Evolutionary conservation across 2,329 filamentous ascomycete genomes (phyloP).

Genomic region (Capronia coronata): DNA sequence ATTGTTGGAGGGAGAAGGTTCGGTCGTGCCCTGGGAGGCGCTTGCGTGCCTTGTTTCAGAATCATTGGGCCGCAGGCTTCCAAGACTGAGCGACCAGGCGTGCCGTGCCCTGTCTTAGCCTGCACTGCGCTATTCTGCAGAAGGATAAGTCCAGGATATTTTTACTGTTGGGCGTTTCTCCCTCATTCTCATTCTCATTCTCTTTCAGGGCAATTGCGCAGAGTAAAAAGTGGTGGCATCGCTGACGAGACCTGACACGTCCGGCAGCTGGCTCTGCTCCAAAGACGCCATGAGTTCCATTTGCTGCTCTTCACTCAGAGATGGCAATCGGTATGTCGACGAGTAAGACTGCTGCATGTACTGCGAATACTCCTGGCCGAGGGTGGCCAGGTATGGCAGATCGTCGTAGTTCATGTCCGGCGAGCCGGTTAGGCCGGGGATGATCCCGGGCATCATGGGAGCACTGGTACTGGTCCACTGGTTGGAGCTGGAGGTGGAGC

Average conservation of each 20-base stretch:
- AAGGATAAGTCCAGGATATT: too few species aligned
- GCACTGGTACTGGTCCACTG: constrained; percentile 16
- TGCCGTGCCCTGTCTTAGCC: too few species aligned
- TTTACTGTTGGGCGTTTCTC: too few species aligned
- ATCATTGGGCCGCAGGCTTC: too few species aligned
- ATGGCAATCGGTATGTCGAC: constrained; percentile 55
- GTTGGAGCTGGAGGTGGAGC: too few species aligned
- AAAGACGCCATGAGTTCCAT: constrained; percentile 74
- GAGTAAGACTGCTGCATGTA: constrained; percentile 44
- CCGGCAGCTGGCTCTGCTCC: constrained; percentile 50
- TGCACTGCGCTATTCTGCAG: too few species aligned
- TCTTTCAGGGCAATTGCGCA: constrained; percentile 17
- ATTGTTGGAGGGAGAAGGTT: too few species aligned
- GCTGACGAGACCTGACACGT: constrained; percentile 38
- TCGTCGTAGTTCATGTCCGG: constrained; percentile 23
- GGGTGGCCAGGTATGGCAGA: constrained; percentile 38
- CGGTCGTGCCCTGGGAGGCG: too few species aligned
- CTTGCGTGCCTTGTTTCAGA: too few species aligned
- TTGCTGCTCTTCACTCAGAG: constrained; percentile 72
- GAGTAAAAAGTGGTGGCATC: constrained; percentile 40
- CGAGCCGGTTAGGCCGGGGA: constrained; percentile 20
- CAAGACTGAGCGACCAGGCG: too few species aligned
- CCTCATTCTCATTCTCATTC: neutral
- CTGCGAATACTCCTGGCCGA: constrained; percentile 44
- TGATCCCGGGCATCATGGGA: constrained; percentile 20